Evolutionary conservation across 257 asterid genomes (phyloP).

Genomic region (Penstemon newberryi): DNA sequence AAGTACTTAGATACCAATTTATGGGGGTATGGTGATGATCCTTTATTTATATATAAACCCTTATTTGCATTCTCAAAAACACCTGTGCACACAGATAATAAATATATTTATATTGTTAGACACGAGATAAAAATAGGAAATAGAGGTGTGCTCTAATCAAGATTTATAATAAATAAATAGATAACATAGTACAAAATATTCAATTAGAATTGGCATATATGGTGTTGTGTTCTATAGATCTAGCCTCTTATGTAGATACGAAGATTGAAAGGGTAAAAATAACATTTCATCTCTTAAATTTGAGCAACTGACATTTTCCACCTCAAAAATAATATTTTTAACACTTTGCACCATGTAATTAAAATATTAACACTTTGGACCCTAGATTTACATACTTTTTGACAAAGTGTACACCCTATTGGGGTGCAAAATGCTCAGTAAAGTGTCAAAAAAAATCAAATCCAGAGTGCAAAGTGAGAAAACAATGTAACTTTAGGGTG

Average conservation of each 20-base stretch:
- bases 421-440: too few relatives aligned
- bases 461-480: too few relatives aligned
- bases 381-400: too few relatives aligned
- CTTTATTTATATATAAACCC: not conserved
- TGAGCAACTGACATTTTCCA: not conserved
- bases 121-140: not conserved
- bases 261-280: too few relatives aligned
- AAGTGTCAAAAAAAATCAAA: too few relatives aligned
- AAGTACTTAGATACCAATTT: not conserved
- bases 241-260: too few relatives aligned
- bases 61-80: conserved; percentile 18
- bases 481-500: too few relatives aligned
- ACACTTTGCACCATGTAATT: too few relatives aligned
- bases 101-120: not conserved
- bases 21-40: not conserved
- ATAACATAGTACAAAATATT: not conserved
- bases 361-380: too few relatives aligned
- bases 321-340: too few relatives aligned
- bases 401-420: too few relatives aligned
- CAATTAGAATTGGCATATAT: not conserved
- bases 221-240: too few relatives aligned
- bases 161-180: not conserved
- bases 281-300: not conserved
- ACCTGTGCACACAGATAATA: conserved; percentile 12
- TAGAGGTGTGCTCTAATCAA: not conserved